Evolutionary conservation across 2,329 filamentous ascomycete species (phyloP).

Genomic region (Colletotrichum filicis): DNA sequence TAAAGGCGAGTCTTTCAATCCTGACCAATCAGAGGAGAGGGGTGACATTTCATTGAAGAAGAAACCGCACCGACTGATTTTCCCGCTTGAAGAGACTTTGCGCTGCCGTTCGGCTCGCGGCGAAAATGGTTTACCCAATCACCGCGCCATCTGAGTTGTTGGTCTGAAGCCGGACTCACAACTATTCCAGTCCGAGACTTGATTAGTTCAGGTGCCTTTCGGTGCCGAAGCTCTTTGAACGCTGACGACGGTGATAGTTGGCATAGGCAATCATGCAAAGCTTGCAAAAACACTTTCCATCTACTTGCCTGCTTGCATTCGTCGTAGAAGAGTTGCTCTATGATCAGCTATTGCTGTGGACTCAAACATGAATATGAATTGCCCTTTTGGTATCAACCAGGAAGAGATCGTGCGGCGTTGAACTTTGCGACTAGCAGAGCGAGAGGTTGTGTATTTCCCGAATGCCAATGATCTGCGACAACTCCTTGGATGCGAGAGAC

Average conservation of each 20-base stretch:
- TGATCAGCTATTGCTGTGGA: background rate
- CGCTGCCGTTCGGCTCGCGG: background rate
- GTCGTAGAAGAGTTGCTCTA: background rate
- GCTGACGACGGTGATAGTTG: background rate
- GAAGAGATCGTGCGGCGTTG: background rate
- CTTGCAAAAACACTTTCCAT: background rate
- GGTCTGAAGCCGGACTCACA: background rate
- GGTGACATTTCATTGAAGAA: conserved; percentile 28
- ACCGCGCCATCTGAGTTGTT: background rate
- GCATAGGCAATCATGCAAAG: background rate
- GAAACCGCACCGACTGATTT: background rate
- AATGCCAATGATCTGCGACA: background rate
- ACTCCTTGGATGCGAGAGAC: background rate
- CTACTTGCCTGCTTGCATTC: background rate
- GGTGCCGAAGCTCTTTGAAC: background rate
- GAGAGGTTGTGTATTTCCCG: background rate
- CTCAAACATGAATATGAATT: no score
- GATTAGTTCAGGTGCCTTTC: background rate
- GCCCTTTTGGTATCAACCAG: background rate
- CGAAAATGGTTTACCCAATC: background rate
- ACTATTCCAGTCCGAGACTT: background rate
- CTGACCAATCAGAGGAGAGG: conserved; percentile 25
- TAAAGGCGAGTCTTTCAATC: background rate
- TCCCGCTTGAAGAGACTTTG: background rate
- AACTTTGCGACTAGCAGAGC: background rate